Conservation (phyloP, 164 flowering plant species). For the Warburgia ugandensis region DNA sequence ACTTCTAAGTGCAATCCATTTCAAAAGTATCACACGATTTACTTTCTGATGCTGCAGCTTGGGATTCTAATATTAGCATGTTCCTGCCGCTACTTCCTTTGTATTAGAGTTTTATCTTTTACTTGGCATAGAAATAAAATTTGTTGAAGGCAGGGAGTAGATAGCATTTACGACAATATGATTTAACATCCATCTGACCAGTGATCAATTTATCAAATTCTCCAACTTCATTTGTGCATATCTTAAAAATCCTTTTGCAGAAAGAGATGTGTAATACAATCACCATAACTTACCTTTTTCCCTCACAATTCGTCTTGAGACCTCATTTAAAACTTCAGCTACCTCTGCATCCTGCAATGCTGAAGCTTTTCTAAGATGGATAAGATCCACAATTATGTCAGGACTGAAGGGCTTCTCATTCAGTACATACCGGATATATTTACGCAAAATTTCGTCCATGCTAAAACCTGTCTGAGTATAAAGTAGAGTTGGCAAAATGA, state of each 20-base stretch:
- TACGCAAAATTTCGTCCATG: constrained; percentile 76
- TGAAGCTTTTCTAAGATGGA: constrained; percentile 73
- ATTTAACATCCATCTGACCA: no score
- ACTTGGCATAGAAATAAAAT: no score
- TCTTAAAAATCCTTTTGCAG: neutral
- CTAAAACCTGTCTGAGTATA: constrained; percentile 77
- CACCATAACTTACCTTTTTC: constrained; percentile 87
- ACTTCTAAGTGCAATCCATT: no score
- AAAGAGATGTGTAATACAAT: neutral
- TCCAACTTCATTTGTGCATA: no score
- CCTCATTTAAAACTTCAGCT: constrained; percentile 74
- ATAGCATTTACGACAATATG: no score
- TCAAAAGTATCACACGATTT: no score
- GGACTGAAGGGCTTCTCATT: constrained; percentile 86
- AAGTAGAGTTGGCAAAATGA: constrained; percentile 11
- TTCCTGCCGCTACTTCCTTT: no score
- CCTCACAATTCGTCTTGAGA: constrained; percentile 71
- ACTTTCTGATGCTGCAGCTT: no score
- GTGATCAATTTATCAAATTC: no score
- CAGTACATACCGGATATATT: constrained; percentile 84
- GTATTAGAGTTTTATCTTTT: no score
- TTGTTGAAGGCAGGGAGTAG: no score
- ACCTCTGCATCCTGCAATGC: constrained; percentile 62
- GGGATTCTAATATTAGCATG: no score
- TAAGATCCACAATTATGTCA: constrained; percentile 53